Evolutionary conservation across 495 filamentous ascomycete species (phyloP).

Genomic region (Hypoxylon fuscum): DNA sequence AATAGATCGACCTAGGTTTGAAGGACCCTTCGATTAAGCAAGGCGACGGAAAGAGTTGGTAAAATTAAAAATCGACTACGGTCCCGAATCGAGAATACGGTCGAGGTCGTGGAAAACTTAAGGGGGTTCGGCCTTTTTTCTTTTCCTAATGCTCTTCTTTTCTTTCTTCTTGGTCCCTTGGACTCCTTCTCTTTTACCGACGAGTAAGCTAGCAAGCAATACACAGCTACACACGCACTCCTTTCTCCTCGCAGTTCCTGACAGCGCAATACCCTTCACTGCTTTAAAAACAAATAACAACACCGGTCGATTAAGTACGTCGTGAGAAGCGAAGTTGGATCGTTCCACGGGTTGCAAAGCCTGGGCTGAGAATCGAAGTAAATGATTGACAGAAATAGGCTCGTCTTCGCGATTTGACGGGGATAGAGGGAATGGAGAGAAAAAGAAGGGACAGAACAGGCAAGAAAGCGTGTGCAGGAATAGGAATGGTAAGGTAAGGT

Average conservation of each 20-base stretch:
- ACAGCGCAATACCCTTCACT: slow-evolving; percentile 32
- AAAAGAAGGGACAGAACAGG: slow-evolving; percentile 27
- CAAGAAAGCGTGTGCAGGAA: slow-evolving; percentile 25
- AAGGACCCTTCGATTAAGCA: slow-evolving; percentile 13
- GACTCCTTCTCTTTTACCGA: slow-evolving; percentile 19
- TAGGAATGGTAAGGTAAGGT: slow-evolving; percentile 30
- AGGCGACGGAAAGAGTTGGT: slow-evolving; percentile 11
- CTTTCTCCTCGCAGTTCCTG: slow-evolving; percentile 41
- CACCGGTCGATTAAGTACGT: slow-evolving; percentile 37
- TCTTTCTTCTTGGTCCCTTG: slow-evolving; percentile 6
- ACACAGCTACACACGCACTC: neutral
- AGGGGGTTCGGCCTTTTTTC: slow-evolving; percentile 3
- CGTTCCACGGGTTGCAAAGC: slow-evolving; percentile 42
- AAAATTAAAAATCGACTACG: slow-evolving; percentile 23
- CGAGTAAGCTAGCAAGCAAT: slow-evolving; percentile 12
- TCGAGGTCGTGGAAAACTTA: slow-evolving; percentile 3
- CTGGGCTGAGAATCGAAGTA: slow-evolving; percentile 42
- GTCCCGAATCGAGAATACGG: slow-evolving; percentile 22
- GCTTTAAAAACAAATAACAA: slow-evolving; percentile 11
- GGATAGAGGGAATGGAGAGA: slow-evolving; percentile 25
- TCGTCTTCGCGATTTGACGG: slow-evolving; percentile 39
- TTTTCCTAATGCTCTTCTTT: slow-evolving; percentile 8
- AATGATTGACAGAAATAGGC: slow-evolving; percentile 48
- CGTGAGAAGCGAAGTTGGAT: slow-evolving; percentile 44
- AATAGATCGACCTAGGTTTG: too few relatives aligned